These are phyloP conservation scores for Bullera alba DNA, from an alignment of 768 basidiomycete genomes.

Conservation along the genomic window DNA sequence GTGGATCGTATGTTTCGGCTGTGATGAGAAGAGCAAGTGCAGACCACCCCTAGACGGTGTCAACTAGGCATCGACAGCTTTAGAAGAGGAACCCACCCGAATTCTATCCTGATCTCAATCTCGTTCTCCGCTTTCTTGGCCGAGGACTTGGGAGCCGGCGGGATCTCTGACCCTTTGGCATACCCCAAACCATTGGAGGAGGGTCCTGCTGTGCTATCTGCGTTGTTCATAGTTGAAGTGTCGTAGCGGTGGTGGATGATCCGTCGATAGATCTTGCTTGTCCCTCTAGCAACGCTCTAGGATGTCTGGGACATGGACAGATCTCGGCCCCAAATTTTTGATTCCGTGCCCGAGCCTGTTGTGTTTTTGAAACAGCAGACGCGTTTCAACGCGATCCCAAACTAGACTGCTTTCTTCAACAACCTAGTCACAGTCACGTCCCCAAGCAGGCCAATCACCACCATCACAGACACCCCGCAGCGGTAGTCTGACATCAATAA, in stretches of 20 bases:
- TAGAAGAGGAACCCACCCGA: conserved; percentile 32
- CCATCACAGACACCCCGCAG: not conserved
- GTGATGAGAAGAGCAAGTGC: conserved; percentile 40
- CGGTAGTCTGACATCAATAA: no score
- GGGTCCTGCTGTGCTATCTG: not conserved
- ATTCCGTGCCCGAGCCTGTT: conserved; percentile 1
- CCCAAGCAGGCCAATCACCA: no score
- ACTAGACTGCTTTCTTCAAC: not conserved
- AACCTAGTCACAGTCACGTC: no score
- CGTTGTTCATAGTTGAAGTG: no score
- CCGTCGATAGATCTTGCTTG: no score
- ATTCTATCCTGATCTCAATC: conserved; percentile 41
- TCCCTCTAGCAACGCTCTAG: no score
- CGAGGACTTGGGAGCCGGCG: not conserved
- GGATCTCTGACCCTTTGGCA: not conserved
- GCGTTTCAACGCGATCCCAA: not conserved
- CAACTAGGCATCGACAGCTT: not conserved
- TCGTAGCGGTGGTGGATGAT: no score
- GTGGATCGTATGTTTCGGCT: conserved; percentile 35
- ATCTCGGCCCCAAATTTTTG: conserved; percentile 1
- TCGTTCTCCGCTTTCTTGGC: conserved; percentile 15
- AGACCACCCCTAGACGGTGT: conserved; percentile 33
- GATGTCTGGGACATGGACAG: no score
- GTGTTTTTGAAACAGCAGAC: no score
- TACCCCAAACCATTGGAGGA: conserved; percentile 1